These are phyloP conservation scores for Arthrobotrys pseudoclavata DNA, from an alignment of 2,329 filamentous ascomycete species.

Conservation along the genomic window DNA sequence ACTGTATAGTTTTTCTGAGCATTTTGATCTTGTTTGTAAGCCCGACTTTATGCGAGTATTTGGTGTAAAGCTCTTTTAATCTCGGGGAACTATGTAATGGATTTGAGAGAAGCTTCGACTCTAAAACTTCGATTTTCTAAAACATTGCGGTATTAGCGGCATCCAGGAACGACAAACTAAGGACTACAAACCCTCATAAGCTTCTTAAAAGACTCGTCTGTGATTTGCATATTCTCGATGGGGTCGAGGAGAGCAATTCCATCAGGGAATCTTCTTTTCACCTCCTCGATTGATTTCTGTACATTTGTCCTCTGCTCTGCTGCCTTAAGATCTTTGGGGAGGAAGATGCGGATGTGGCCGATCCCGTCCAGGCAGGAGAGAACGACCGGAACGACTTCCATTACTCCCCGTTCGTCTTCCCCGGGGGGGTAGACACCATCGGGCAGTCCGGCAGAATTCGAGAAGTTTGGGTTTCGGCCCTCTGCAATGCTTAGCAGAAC, in stretches of 20 bases:
- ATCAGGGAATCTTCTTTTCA: constrained; percentile 89
- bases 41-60: constrained; percentile 85
- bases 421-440: constrained; percentile 69
- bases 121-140: constrained; percentile 95
- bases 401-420: constrained; percentile 76
- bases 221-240: constrained; percentile 95
- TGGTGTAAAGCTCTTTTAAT: constrained; percentile 85
- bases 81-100: constrained; percentile 91
- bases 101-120: constrained; percentile 88
- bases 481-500: constrained; percentile 78
- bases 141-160: constrained; percentile 17
- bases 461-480: constrained; percentile 73
- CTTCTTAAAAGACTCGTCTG: constrained; percentile 92
- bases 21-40: constrained; percentile 84
- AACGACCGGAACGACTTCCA: constrained; percentile 88
- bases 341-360: constrained; percentile 83
- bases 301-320: constrained; percentile 78
- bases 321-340: constrained; percentile 81
- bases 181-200: constrained; percentile 74
- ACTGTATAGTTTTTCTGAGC: constrained; percentile 86
- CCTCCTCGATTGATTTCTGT: constrained; percentile 79
- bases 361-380: constrained; percentile 87
- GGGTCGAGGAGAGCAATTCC: constrained; percentile 90
- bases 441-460: constrained; percentile 69
- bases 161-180: neutral